phyloP scores from a whole-genome alignment of 805 yeast genomes.

The Starmera caribaea region DNA sequence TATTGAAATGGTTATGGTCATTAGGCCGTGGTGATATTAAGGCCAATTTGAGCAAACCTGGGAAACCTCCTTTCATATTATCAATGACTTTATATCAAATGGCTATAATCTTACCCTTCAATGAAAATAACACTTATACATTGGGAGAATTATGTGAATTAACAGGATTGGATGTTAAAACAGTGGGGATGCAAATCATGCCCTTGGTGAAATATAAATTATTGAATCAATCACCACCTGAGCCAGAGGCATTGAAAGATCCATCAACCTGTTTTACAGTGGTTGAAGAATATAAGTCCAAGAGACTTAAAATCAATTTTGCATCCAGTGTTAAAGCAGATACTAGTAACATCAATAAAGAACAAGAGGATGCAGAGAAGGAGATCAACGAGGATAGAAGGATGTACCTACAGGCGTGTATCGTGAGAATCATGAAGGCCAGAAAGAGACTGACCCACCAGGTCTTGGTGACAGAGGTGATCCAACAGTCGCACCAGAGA shows the following conservation, averaged over 20 bases:
- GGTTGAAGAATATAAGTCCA: constrained; percentile 75
- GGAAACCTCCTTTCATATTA: constrained; percentile 72
- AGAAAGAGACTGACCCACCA: constrained; percentile 73
- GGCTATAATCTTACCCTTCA: constrained; percentile 78
- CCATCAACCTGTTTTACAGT: constrained; percentile 57
- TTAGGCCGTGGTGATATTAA: constrained; percentile 86
- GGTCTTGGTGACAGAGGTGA: constrained; percentile 76
- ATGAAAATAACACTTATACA: constrained; percentile 52
- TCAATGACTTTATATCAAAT: constrained; percentile 81
- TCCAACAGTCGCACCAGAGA: constrained; percentile 70
- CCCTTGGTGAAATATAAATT: constrained; percentile 77
- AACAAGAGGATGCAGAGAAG: constrained; percentile 62
- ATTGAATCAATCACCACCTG: constrained; percentile 55
- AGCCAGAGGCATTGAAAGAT: constrained; percentile 39
- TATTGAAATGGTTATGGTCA: constrained; percentile 94
- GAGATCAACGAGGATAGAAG: constrained; percentile 84
- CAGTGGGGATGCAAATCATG: constrained; percentile 64
- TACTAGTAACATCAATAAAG: constrained; percentile 37
- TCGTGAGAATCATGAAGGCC: constrained; percentile 95
- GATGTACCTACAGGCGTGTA: constrained; percentile 81
- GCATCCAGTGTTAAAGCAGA: constrained; percentile 48
- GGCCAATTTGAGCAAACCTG: constrained; percentile 74
- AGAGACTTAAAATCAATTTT: constrained; percentile 78
- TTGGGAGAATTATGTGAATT: constrained; percentile 50
- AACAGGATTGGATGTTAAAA: constrained; percentile 57